Percentiles rank a stretch among this genome's conserved stretches.
Evolutionary conservation across 352 stramenopile species (phyloP).

Genomic region (Pilasporangium apinafurcum): DNA sequence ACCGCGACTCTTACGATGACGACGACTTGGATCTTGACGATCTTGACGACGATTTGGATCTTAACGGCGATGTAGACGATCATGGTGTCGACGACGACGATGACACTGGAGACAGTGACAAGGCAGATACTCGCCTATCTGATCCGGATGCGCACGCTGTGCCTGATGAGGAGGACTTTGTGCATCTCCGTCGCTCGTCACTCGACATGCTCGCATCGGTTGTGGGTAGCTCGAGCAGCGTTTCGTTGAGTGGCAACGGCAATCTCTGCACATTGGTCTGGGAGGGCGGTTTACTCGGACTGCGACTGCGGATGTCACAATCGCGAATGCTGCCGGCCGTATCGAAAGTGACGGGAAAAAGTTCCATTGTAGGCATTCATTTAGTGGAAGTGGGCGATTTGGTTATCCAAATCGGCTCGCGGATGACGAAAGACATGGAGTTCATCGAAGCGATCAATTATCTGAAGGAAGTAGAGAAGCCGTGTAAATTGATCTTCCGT

Average conservation of each 20-base stretch:
- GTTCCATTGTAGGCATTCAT: slow-evolving; percentile 81
- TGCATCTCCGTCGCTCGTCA: slow-evolving; percentile 59
- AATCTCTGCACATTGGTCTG: slow-evolving; percentile 80
- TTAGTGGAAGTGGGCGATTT: slow-evolving; percentile 80
- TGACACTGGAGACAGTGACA: background rate
- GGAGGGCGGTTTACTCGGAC: slow-evolving; percentile 72
- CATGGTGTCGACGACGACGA: slow-evolving; percentile 41
- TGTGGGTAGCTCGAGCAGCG: slow-evolving; percentile 47
- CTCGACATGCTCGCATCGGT: slow-evolving; percentile 69
- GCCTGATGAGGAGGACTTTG: slow-evolving; percentile 34
- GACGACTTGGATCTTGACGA: slow-evolving; percentile 45
- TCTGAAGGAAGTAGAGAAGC: slow-evolving; percentile 74
- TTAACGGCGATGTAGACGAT: slow-evolving; percentile 46
- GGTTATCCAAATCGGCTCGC: slow-evolving; percentile 66
- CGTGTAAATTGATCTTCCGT: slow-evolving; percentile 71
- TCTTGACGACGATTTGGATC: slow-evolving; percentile 32
- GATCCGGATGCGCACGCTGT: slow-evolving; percentile 4
- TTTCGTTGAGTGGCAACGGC: slow-evolving; percentile 44
- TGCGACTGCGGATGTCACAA: slow-evolving; percentile 76
- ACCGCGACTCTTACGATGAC: slow-evolving; percentile 59
- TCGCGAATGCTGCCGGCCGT: slow-evolving; percentile 74
- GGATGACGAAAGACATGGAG: slow-evolving; percentile 69
- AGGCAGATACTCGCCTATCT: background rate
- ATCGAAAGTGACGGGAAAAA: slow-evolving; percentile 82
- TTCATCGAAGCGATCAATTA: slow-evolving; percentile 82